Evolutionary conservation across 805 yeast genomes (phyloP).

Genomic region (Hanseniaspora mollemarum): DNA sequence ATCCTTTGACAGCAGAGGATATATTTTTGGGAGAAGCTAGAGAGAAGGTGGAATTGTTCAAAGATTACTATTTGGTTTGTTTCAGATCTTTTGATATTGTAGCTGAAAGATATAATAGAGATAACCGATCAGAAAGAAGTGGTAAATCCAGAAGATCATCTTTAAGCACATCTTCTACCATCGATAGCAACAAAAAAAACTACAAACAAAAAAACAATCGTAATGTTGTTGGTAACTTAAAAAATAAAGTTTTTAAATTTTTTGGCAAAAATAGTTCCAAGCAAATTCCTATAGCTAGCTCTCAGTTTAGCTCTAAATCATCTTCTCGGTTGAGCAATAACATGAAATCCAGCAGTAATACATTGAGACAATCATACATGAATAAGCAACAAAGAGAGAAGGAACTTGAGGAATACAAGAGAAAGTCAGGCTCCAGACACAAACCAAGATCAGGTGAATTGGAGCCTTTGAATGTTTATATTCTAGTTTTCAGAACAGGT

Average conservation of each 20-base stretch:
- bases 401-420: slow-evolving; percentile 32
- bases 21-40: slow-evolving; percentile 86
- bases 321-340: background rate
- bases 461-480: slow-evolving; percentile 83
- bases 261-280: background rate
- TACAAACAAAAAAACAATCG: background rate
- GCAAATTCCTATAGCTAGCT: background rate
- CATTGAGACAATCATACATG: slow-evolving; percentile 18
- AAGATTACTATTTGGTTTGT: slow-evolving; percentile 83
- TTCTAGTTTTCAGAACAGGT: slow-evolving; percentile 81
- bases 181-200: slow-evolving; percentile 1
- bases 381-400: slow-evolving; percentile 25
- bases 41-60: slow-evolving; percentile 87
- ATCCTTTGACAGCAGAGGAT: slow-evolving; percentile 93
- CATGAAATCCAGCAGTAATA: background rate
- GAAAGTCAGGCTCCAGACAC: slow-evolving; percentile 37
- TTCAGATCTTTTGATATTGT: slow-evolving; percentile 75
- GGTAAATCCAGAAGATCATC: slow-evolving; percentile 14
- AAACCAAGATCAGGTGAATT: slow-evolving; percentile 45
- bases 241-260: slow-evolving; percentile 9
- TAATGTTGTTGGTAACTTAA: slow-evolving; percentile 5
- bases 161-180: slow-evolving; percentile 1
- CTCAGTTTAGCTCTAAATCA: slow-evolving; percentile 1
- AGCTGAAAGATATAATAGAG: slow-evolving; percentile 40
- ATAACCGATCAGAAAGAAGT: slow-evolving; percentile 12